Evolutionary conservation across 2,329 filamentous ascomycete species (phyloP).

Genomic region (Rhynchosporium graminicola): DNA sequence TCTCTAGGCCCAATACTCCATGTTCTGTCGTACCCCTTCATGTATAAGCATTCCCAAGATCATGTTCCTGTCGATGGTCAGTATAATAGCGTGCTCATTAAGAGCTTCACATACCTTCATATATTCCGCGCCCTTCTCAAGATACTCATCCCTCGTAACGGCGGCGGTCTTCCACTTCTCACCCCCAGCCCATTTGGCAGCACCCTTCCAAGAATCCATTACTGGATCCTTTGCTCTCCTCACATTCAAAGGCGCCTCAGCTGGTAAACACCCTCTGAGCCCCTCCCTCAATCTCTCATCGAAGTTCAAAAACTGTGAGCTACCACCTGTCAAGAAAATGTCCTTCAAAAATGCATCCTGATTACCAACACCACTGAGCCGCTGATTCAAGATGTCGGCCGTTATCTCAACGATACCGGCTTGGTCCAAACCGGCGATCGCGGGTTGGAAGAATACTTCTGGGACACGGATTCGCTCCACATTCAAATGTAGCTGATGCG

Average conservation of each 20-base stretch:
- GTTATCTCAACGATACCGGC: conserved; percentile 91
- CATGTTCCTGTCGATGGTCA: conserved; percentile 56
- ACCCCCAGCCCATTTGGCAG: conserved; percentile 76
- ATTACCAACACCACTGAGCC: conserved; percentile 60
- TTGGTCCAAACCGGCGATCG: conserved; percentile 90
- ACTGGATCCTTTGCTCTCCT: conserved; percentile 74
- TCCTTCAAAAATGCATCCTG: conserved; percentile 76
- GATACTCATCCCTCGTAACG: conserved; percentile 79
- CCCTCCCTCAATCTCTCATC: conserved; percentile 78
- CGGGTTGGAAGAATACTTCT: conserved; percentile 89
- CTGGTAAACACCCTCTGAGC: conserved; percentile 70
- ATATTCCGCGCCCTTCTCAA: conserved; percentile 92
- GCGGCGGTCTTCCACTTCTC: conserved; percentile 62
- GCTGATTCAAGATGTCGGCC: conserved; percentile 83
- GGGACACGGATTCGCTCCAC: conserved; percentile 94
- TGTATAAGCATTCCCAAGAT: conserved; percentile 63
- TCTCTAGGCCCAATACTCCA: not conserved
- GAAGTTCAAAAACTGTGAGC: conserved; percentile 82
- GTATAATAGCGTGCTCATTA: conserved; percentile 2
- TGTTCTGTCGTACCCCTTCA: not conserved
- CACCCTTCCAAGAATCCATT: conserved; percentile 91
- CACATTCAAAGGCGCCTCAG: conserved; percentile 66
- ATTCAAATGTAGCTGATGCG: conserved; percentile 90
- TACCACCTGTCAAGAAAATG: conserved; percentile 93
- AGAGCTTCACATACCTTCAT: conserved; percentile 66